These are phyloP conservation scores for Wickerhamiella australiensis DNA, from an alignment of 805 yeast genomes.

Conservation along the genomic window DNA sequence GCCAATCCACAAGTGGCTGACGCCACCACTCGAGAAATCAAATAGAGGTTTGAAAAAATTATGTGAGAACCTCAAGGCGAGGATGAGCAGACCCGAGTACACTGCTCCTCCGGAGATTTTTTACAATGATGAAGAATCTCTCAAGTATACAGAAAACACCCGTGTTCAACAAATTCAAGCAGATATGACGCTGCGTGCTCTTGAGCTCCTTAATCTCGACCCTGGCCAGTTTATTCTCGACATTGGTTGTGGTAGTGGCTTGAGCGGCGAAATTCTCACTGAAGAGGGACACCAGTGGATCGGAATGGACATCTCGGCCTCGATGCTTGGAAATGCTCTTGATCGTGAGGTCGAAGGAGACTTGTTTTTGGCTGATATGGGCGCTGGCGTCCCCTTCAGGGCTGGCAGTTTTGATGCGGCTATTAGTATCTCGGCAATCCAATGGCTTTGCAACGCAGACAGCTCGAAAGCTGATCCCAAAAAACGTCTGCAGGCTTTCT, in stretches of 20 bases:
- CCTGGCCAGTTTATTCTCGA: slow-evolving; percentile 62
- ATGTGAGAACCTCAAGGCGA: neutral
- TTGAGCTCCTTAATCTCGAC: slow-evolving; percentile 72
- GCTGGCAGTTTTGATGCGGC: slow-evolving; percentile 97
- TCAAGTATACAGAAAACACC: slow-evolving; percentile 80
- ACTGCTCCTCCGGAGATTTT: slow-evolving; percentile 94
- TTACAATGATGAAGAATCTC: slow-evolving; percentile 81
- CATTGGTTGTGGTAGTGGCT: slow-evolving; percentile 95
- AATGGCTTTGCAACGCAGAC: slow-evolving; percentile 97
- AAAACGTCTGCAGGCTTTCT: slow-evolving; percentile 64
- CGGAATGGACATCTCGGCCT: slow-evolving; percentile 92
- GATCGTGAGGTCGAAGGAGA: slow-evolving; percentile 93
- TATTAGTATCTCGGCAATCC: slow-evolving; percentile 86
- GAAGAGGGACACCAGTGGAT: slow-evolving; percentile 93
- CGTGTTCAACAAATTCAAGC: slow-evolving; percentile 99
- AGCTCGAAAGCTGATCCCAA: slow-evolving; percentile 71
- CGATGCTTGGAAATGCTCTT: slow-evolving; percentile 89
- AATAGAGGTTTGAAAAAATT: neutral
- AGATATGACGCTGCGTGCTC: slow-evolving; percentile 87
- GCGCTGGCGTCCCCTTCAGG: slow-evolving; percentile 85
- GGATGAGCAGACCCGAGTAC: slow-evolving; percentile 92
- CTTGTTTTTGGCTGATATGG: slow-evolving; percentile 81
- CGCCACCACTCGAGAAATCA: neutral
- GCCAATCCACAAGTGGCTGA: neutral
- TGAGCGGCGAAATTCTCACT: slow-evolving; percentile 83